Conservation (phyloP, 768 basidiomycete genomes). For the Filobasidium wieringae region DNA sequence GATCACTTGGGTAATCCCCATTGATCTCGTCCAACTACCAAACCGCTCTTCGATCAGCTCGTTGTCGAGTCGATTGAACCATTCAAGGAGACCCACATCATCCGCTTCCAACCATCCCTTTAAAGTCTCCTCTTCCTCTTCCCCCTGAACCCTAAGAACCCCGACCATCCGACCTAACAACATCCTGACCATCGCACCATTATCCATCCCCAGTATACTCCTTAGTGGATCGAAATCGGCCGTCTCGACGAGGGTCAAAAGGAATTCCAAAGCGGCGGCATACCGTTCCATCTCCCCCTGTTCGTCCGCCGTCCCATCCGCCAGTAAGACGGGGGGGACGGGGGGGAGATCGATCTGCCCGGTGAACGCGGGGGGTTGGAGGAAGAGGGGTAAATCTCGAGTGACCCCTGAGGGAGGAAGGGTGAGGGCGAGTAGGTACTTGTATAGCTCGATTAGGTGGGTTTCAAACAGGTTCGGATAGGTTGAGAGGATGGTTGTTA, state of each 20-base stretch:
- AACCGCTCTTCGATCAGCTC: not conserved
- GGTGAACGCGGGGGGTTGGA: conserved; percentile 1
- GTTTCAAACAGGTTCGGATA: conserved; percentile 6
- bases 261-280: not conserved
- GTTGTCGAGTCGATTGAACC: no score
- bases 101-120: not conserved
- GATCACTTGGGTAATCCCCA: conserved; percentile 1
- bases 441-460: not conserved
- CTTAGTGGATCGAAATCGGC: not conserved
- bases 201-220: not conserved
- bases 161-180: not conserved
- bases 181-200: not conserved
- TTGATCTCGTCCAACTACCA: conserved; percentile 1
- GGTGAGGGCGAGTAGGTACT: conserved; percentile 3
- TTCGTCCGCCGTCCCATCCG: no score
- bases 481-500: not conserved
- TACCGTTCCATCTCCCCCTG: not conserved
- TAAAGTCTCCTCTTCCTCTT: not conserved
- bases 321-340: not conserved
- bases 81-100: conserved; percentile 1
- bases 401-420: not conserved
- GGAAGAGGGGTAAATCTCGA: not conserved
- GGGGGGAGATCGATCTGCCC: not conserved
- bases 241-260: conserved; percentile 3
- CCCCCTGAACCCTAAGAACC: not conserved